Evolutionary conservation across 768 basidiomycete genomes (phyloP), one percentile per base, ranked within the genome.

Genomic region (Boletellus emodensis): DNA sequence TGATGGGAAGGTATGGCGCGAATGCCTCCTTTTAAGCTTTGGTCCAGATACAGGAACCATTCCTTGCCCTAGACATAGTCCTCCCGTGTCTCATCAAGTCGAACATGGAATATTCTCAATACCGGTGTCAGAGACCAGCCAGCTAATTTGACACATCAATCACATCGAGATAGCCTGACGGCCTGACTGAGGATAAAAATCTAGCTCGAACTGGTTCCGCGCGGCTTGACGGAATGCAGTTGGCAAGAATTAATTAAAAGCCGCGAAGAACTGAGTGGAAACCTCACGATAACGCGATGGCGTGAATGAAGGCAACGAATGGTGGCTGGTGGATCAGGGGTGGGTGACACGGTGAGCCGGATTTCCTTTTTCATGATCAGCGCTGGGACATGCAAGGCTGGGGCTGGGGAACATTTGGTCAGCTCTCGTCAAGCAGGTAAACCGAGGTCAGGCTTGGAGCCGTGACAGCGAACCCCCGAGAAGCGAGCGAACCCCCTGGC

Each of bases 221-320:
- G 52, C 45, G 35, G 24, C 32, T 52, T 49, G 40, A 48, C 55
- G 57, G 51, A 55, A 53, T 63, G 36, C 40, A 42, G 39, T 36
- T 37, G 33, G 49, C 51, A n/a, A 45, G 33, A 58, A 64, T 64
- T 64, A 64, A 64, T 64, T 50, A 64, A 64, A 54, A 48, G 44
- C 49, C 51, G 50, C 53, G 49, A 58, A 53, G 44, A 48, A 51
- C 46, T 53, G 62, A 52, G 43, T 44, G 59, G 61, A 58, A 63
- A 61, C 62, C 62, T 66, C 62, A 54, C 48, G 62, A 61, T 66
- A 54, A 59, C 47, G 64, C 61, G 58, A 66, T 61, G 55, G 61
- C 42, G 53, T 61, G 64, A 66, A 66, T 66, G 61, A 63, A 56
- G 30, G 35, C 46, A 49, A 39, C 24, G 45, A 42, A 28, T 56